Evolutionary conservation across 2,329 filamentous ascomycete genomes (phyloP), one percentile per base, ranked within the genome.

Genomic region (Bipolaris oryzae): DNA sequence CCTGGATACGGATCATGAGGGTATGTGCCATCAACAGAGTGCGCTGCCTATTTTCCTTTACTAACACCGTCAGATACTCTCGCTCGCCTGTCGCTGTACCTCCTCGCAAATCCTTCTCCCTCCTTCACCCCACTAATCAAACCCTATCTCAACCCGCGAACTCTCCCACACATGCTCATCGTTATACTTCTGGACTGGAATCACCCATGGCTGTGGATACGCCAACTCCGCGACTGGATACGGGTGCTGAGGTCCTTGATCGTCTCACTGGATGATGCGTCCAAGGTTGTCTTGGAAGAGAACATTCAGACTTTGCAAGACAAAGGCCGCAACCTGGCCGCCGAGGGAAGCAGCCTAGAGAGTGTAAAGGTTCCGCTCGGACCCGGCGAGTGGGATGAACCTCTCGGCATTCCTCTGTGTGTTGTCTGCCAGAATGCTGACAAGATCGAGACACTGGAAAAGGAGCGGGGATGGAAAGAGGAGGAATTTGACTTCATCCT

Each of bases 351-450:
- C 61, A 72, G 63, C 7, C 54, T 71, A 50, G 74, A 76, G 16
- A 67, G 64, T 18, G 67, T 74, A 13, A 85, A 87, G 43, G 81
- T 96, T 60, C 92, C 92, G 1, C 77, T 94, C 1, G 93, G 93
- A 0, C 91, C 90, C 1, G 93, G 94, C 52, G 93, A 97, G 77
- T 97, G 93, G 91, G 91, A 96, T 62, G 92, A 96, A 70, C 91
- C 88, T 5, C 79, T 97, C 7, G 93, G 93, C 0, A 78, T 99
- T 53, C 92, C 92, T 0, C 80, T 99, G 35, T 96, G 91, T 71
- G 90, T 99, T 7, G 92, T 98, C n/a, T 96, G 94, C 74, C 93
- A 98, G 76, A 95, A 96, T 74, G 92, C 92, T 13, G 91, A 96
- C 77, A 92, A 91, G 75, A 96, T 98, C 75, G 93, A 98, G 71